Evolutionary conservation across 2,329 filamentous ascomycete species (phyloP).

Genomic region (Trichoderma lentiforme): DNA sequence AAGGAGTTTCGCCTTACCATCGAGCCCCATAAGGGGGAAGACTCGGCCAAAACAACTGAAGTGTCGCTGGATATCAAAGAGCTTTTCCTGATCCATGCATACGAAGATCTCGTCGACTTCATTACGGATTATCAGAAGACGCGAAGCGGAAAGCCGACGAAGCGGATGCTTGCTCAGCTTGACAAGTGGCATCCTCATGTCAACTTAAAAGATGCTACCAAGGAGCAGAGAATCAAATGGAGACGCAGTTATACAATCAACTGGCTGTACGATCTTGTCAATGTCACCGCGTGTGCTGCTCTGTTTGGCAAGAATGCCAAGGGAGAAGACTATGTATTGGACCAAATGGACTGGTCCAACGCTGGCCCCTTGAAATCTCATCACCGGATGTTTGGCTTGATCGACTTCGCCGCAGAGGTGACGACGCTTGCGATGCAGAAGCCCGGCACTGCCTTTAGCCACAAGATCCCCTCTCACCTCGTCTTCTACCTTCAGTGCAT

Average conservation of each 20-base stretch:
- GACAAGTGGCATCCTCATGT: conserved; percentile 41
- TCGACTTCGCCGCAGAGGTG: conserved; percentile 44
- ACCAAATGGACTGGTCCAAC: conserved; percentile 42
- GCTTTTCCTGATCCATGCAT: conserved; percentile 41
- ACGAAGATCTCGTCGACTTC: conserved; percentile 43
- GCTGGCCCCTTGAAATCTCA: conserved; percentile 30
- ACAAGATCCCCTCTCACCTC: conserved; percentile 43
- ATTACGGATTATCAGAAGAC: conserved; percentile 43
- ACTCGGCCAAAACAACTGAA: background rate
- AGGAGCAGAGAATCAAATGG: conserved; percentile 42
- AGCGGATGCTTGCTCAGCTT: conserved; percentile 39
- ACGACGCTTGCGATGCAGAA: conserved; percentile 46
- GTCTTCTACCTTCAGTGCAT: conserved; percentile 51
- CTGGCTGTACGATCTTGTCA: conserved; percentile 52
- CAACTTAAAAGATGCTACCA: conserved; percentile 36
- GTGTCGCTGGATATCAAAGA: conserved; percentile 40
- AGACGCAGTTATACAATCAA: conserved; percentile 48
- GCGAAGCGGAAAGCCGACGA: conserved; percentile 45
- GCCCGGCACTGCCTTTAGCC: conserved; percentile 34
- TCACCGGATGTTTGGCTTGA: conserved; percentile 42
- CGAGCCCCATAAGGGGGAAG: background rate
- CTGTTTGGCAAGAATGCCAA: conserved; percentile 36
- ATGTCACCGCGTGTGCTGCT: conserved; percentile 40
- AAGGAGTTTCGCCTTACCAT: conserved; percentile 13
- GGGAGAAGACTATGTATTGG: conserved; percentile 33